phyloP scores from a whole-genome alignment of 129 eudicot genomes.

The Apium graveolens region DNA sequence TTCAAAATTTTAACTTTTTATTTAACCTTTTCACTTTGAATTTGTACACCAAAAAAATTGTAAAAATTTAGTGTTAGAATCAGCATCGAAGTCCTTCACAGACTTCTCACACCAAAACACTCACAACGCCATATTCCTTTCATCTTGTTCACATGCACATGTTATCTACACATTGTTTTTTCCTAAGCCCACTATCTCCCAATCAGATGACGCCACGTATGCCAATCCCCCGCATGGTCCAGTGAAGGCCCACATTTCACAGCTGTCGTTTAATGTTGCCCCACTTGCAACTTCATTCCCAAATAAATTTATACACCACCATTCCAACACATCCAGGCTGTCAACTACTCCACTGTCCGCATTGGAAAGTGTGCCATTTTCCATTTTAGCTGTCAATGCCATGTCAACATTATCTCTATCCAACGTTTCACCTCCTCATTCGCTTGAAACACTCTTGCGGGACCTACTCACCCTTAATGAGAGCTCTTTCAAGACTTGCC shows the following conservation, averaged over 20 bases:
- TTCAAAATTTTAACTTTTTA: neutral
- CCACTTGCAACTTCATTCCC: neutral
- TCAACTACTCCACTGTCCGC: constrained; percentile 11
- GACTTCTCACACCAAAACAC: neutral
- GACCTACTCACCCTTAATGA: constrained; percentile 40
- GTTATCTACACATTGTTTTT: neutral
- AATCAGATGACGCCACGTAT: neutral
- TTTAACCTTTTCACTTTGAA: neutral
- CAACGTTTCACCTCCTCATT: constrained; percentile 25
- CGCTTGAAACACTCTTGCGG: constrained; percentile 20
- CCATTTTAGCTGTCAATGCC: constrained; percentile 9
- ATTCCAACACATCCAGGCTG: constrained; percentile 27
- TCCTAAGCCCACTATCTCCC: neutral
- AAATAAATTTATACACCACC: neutral
- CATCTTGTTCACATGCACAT: constrained; percentile 16
- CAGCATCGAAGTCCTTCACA: neutral
- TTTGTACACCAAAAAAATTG: neutral
- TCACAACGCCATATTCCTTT: neutral
- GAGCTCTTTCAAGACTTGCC: constrained; percentile 44
- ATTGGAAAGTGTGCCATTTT: neutral
- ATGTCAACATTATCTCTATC: neutral
- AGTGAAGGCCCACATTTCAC: neutral
- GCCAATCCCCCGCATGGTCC: neutral
- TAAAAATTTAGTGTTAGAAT: neutral
- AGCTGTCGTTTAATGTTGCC: neutral